These are phyloP conservation scores for Purpureocillium lavendulum DNA, from an alignment of 2,329 filamentous ascomycete species.

Conservation along the genomic window DNA sequence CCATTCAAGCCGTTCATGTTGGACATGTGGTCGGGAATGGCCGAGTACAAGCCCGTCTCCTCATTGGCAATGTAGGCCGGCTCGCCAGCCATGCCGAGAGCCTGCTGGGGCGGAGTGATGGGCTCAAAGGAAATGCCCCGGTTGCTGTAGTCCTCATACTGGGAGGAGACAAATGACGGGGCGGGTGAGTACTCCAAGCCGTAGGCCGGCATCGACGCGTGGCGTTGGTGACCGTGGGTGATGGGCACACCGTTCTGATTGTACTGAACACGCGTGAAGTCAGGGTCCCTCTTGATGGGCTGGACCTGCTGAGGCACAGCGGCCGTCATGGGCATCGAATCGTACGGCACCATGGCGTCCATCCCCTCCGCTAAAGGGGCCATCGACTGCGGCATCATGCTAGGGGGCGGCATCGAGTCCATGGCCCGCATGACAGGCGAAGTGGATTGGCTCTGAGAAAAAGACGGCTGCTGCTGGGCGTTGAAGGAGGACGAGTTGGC, in stretches of 20 bases:
- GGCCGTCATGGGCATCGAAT: constrained; percentile 61
- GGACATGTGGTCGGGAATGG: constrained; percentile 76
- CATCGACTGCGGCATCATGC: constrained; percentile 60
- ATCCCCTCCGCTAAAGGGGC: constrained; percentile 53
- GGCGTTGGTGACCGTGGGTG: constrained; percentile 75
- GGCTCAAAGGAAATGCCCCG: constrained; percentile 95
- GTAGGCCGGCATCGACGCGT: constrained; percentile 97
- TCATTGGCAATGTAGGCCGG: constrained; percentile 97
- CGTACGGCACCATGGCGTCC: constrained; percentile 66
- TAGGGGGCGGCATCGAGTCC: constrained; percentile 88
- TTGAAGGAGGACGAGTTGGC: constrained; percentile 96
- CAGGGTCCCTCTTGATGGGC: constrained; percentile 83
- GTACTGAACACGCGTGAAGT: constrained; percentile 75
- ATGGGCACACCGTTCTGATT: constrained; percentile 87
- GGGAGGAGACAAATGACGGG: constrained; percentile 96
- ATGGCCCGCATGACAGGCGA: constrained; percentile 86
- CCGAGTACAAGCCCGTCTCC: constrained; percentile 91
- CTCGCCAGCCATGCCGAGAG: constrained; percentile 71
- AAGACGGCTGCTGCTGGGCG: constrained; percentile 63
- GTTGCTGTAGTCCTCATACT: constrained; percentile 96
- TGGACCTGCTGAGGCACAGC: constrained; percentile 54
- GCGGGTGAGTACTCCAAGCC: constrained; percentile 93
- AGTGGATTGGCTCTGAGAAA: constrained; percentile 68
- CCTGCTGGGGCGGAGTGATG: constrained; percentile 89
- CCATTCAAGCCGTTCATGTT: constrained; percentile 71